Percentiles rank a stretch among this genome's conserved stretches.
These are phyloP conservation scores for Rhinocladiella similis DNA, from an alignment of 2,329 filamentous ascomycete genomes.

Conservation along the genomic window DNA sequence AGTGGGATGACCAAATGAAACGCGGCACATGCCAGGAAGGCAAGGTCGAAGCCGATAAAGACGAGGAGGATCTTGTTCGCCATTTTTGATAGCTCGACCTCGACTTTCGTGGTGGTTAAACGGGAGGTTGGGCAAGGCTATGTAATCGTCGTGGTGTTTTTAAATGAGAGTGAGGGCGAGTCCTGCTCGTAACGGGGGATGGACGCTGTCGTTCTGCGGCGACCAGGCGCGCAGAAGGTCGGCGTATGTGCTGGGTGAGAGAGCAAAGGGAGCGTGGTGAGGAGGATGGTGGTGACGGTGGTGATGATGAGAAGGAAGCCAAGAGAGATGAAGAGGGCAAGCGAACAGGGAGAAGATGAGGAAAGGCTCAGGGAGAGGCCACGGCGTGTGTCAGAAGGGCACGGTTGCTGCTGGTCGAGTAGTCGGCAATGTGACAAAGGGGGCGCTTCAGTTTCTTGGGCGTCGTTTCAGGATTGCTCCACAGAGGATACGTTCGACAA, in stretches of 20 bases:
- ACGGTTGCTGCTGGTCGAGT: slow-evolving; percentile 20
- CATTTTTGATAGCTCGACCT: slow-evolving; percentile 1
- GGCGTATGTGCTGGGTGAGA: not conserved
- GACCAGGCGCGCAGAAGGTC: slow-evolving; percentile 4
- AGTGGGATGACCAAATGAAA: slow-evolving; percentile 56
- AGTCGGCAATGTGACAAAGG: slow-evolving; percentile 15
- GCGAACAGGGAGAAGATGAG: slow-evolving; percentile 14
- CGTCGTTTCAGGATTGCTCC: slow-evolving; percentile 23
- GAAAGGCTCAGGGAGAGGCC: slow-evolving; percentile 18
- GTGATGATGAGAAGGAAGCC: slow-evolving; percentile 3
- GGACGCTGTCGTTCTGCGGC: slow-evolving; percentile 16
- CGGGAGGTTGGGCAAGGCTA: not conserved
- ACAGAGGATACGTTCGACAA: slow-evolving; percentile 7
- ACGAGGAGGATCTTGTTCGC: slow-evolving; percentile 55
- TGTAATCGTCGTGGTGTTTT: not conserved
- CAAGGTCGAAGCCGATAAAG: slow-evolving; percentile 52
- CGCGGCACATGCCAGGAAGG: slow-evolving; percentile 54
- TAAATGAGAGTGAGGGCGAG: slow-evolving; percentile 15
- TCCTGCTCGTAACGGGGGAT: slow-evolving; percentile 21
- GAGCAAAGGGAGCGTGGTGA: slow-evolving; percentile 7
- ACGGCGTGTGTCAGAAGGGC: slow-evolving; percentile 18
- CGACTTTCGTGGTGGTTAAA: not conserved
- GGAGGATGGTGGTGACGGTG: not conserved
- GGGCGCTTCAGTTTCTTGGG: slow-evolving; percentile 17
- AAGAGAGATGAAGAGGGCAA: slow-evolving; percentile 11